Percentiles rank a stretch among this genome's conserved stretches.
Conservation (phyloP, 1,284 basidiomycete genomes). For the Cryptococcus floricola region DNA sequence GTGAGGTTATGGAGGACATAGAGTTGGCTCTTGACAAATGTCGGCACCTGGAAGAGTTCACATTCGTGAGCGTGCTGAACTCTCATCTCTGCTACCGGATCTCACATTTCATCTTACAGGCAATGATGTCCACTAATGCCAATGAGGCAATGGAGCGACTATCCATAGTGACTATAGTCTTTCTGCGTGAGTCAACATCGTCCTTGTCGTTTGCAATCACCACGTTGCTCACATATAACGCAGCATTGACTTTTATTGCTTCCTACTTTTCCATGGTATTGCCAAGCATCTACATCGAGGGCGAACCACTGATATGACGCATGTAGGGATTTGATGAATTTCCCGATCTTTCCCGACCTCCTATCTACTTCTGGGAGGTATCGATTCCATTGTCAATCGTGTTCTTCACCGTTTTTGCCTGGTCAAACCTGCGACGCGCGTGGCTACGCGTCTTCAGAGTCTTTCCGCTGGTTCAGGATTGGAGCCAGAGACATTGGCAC, state of each 20-base stretch:
- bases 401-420: conserved; percentile 10
- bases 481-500: too few species aligned
- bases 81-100: not conserved
- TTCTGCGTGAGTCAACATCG: conserved; percentile 1
- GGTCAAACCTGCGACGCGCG: conserved; percentile 3
- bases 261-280: conserved; percentile 10
- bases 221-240: not conserved
- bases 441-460: not conserved
- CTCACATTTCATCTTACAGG: not conserved
- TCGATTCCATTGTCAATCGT: conserved; percentile 2
- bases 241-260: conserved; percentile 9
- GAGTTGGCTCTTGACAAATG: not conserved
- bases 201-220: too few species aligned
- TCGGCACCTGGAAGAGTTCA: not conserved
- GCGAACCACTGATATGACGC: not conserved
- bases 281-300: not conserved
- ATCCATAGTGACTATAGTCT: conserved; percentile 7
- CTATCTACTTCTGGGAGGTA: conserved; percentile 8
- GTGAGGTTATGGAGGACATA: not conserved
- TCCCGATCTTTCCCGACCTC: conserved; percentile 1
- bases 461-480: too few species aligned
- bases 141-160: conserved; percentile 8
- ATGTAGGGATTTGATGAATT: conserved; percentile 8
- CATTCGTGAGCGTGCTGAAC: conserved; percentile 2
- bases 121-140: conserved; percentile 3